Percentiles rank a stretch among this genome's conserved stretches.
These are phyloP conservation scores for Trametes villosa DNA, from an alignment of 768 basidiomycete species.

Conservation along the genomic window DNA sequence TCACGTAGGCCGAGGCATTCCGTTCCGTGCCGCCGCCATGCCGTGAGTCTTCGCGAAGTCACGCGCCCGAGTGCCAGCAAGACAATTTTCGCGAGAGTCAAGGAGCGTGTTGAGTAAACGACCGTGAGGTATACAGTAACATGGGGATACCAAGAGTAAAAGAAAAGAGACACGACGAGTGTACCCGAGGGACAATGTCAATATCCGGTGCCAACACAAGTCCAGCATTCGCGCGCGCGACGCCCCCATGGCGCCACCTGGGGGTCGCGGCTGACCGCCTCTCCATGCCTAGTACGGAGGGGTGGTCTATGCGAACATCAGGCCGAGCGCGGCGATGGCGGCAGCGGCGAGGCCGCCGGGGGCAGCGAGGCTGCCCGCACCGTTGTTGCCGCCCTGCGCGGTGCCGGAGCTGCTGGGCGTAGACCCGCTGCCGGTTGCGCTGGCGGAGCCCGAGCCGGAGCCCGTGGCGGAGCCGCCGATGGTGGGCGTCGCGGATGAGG, in stretches of 20 bases:
- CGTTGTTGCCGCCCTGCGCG: conserved; percentile 12
- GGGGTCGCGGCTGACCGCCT: no score
- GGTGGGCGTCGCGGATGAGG: conserved; percentile 40
- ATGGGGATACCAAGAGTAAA: not conserved
- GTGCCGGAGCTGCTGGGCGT: conserved; percentile 23
- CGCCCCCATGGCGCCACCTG: not conserved
- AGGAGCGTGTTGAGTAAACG: conserved; percentile 22
- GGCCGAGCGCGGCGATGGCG: conserved; percentile 28
- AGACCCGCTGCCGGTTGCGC: conserved; percentile 34
- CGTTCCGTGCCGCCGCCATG: no score
- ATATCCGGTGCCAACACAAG: not conserved
- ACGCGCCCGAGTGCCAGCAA: not conserved
- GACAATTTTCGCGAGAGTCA: not conserved
- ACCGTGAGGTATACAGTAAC: conserved; percentile 25
- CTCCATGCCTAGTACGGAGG: no score
- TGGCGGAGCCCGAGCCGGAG: conserved; percentile 26
- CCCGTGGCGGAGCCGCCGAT: conserved; percentile 26
- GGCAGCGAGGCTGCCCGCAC: conserved; percentile 21
- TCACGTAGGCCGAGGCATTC: no score
- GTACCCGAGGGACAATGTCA: not conserved
- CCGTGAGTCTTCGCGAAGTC: no score
- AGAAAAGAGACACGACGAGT: conserved; percentile 1
- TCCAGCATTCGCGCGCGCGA: no score
- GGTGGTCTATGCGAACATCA: conserved; percentile 25
- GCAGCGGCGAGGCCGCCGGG: conserved; percentile 26